These are phyloP conservation scores for Fusarium protoensiforme DNA, from an alignment of 2,329 filamentous ascomycete genomes.

Conservation along the genomic window DNA sequence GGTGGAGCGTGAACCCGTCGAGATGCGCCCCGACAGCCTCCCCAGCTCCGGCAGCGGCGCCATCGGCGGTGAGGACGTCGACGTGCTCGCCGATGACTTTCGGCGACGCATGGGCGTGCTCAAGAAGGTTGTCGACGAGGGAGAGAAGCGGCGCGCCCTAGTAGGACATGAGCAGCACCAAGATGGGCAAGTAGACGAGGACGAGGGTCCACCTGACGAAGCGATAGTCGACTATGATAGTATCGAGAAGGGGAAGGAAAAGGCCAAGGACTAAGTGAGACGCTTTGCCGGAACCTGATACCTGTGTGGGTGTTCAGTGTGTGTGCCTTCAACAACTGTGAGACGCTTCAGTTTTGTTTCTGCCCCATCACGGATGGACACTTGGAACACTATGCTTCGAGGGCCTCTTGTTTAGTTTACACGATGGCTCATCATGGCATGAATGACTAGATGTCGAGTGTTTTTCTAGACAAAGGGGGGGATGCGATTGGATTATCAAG, in stretches of 20 bases:
- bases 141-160: constrained; percentile 55
- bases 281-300: background rate
- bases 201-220: constrained; percentile 27
- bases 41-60: constrained; percentile 47
- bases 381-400: background rate
- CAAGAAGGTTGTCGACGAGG: constrained; percentile 64
- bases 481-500: constrained; percentile 14
- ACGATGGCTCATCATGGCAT: background rate
- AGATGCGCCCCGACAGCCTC: constrained; percentile 39
- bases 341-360: background rate
- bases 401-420: background rate
- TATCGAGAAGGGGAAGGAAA: constrained; percentile 21
- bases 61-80: constrained; percentile 59
- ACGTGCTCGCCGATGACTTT: constrained; percentile 65
- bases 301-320: background rate
- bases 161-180: constrained; percentile 33
- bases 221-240: constrained; percentile 29
- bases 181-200: constrained; percentile 9
- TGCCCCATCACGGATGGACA: background rate
- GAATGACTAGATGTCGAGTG: background rate
- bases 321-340: background rate
- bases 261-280: constrained; percentile 17
- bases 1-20: constrained; percentile 51
- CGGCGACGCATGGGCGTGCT: constrained; percentile 66
- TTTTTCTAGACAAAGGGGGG: background rate